These are phyloP conservation scores for Chlamydomonas incerta DNA, from an alignment of 139 green algal species.

Conservation along the genomic window DNA sequence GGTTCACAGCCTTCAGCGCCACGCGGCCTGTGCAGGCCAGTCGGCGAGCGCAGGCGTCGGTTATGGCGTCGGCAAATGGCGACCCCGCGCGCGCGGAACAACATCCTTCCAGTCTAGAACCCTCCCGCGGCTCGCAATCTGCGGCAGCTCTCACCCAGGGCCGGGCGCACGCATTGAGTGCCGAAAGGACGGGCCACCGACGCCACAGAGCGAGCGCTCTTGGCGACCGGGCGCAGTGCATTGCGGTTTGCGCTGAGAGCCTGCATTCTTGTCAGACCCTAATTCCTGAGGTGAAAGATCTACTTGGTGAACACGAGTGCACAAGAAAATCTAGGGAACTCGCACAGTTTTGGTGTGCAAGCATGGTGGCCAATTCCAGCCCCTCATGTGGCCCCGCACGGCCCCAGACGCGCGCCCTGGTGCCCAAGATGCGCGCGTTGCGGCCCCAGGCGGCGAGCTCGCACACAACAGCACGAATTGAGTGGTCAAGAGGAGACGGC, in stretches of 20 bases:
- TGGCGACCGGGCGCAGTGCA: neutral
- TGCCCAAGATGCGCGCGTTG: too few species aligned
- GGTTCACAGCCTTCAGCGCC: conserved; percentile 8
- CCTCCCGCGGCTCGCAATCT: neutral
- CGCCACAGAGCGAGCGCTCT: neutral
- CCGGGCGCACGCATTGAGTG: neutral
- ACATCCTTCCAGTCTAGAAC: neutral
- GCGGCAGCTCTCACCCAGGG: conserved; percentile 4
- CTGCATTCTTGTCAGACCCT: neutral
- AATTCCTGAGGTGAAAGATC: neutral
- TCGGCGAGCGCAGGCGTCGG: too few species aligned
- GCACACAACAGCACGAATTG: too few species aligned
- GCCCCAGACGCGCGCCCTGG: too few species aligned
- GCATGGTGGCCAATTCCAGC: neutral
- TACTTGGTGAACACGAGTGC: neutral
- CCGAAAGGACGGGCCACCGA: conserved; percentile 30
- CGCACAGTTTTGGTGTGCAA: too few species aligned
- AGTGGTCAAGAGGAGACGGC: too few species aligned
- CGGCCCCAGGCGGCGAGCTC: too few species aligned
- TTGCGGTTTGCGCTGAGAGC: neutral
- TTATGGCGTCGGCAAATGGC: too few species aligned
- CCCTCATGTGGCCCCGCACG: too few species aligned
- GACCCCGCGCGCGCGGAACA: neutral
- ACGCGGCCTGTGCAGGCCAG: conserved; percentile 15
- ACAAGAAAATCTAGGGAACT: too few species aligned